Conservation (phyloP, 2,329 filamentous ascomycete species). For the Lachnellula suecica region DNA sequence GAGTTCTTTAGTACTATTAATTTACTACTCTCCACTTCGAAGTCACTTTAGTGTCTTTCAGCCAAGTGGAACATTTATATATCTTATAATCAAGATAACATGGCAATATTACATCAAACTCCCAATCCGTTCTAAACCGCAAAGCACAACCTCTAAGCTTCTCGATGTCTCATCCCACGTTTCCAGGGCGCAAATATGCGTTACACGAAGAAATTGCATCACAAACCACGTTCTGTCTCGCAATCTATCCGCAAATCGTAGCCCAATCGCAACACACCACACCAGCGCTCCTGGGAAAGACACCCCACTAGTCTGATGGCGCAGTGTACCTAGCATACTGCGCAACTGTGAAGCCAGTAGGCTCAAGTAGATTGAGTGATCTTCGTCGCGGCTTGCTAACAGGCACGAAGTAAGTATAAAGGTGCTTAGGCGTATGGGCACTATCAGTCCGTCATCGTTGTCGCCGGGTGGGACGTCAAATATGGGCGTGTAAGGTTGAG, state of each 20-base stretch:
- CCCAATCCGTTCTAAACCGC: not conserved
- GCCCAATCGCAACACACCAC: constrained; percentile 2
- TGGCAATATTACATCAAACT: not conserved
- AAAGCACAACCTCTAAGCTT: not conserved
- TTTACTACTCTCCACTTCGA: no score
- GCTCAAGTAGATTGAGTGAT: not conserved
- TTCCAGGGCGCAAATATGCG: not conserved
- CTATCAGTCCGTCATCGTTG: not conserved
- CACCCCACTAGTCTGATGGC: not conserved
- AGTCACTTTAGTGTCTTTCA: no score
- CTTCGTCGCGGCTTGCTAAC: not conserved
- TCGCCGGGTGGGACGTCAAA: no score
- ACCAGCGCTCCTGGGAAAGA: not conserved
- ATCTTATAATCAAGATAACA: no score
- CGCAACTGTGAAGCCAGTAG: not conserved
- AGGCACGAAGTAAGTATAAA: constrained; percentile 2
- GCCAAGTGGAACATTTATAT: no score
- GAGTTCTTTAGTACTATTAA: no score
- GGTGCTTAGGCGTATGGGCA: not conserved
- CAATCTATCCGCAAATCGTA: not conserved
- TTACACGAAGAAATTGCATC: constrained; percentile 2
- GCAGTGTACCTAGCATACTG: not conserved
- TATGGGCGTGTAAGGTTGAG: not conserved
- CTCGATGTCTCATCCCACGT: constrained; percentile 1
- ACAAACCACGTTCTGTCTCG: constrained; percentile 1